Conservation (phyloP, 345 rosid species). For the Corchorus olitorius region DNA sequence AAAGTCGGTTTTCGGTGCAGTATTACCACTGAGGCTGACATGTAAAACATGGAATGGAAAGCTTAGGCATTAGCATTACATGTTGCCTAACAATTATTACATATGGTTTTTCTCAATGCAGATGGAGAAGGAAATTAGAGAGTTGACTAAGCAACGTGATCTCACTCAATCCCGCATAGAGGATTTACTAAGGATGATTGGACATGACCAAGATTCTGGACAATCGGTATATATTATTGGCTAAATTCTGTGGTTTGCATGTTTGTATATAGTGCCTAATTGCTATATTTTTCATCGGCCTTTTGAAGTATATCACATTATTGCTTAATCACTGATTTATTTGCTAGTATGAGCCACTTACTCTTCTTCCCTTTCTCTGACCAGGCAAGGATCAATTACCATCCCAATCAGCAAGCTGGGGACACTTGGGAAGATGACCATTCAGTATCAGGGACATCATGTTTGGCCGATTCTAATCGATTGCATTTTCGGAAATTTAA, state of each 20-base stretch:
- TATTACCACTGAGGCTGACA: neutral
- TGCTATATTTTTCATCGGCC: neutral
- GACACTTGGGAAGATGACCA: conserved; percentile 67
- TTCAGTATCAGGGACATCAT: conserved; percentile 67
- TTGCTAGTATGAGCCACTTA: conserved; percentile 20
- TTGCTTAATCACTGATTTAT: neutral
- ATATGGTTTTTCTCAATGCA: conserved; percentile 37
- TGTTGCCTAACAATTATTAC: conserved; percentile 19
- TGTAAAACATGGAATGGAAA: neutral
- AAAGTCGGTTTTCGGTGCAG: neutral
- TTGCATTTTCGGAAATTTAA: conserved; percentile 27
- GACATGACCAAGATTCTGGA: conserved; percentile 55
- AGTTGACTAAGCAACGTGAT: conserved; percentile 81
- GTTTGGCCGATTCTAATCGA: conserved; percentile 36
- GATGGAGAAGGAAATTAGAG: conserved; percentile 90
- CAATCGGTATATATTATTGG: conserved; percentile 39
- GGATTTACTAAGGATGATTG: conserved; percentile 71
- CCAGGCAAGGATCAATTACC: conserved; percentile 50
- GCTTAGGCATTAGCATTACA: neutral
- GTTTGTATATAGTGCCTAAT: neutral
- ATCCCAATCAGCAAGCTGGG: conserved; percentile 35
- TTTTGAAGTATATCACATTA: neutral
- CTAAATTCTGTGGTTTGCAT: neutral
- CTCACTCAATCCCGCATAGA: conserved; percentile 77
- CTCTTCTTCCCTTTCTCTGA: conserved; percentile 19